These are phyloP conservation scores for Kwoniella europaea DNA, from an alignment of 768 basidiomycete species.

Conservation along the genomic window DNA sequence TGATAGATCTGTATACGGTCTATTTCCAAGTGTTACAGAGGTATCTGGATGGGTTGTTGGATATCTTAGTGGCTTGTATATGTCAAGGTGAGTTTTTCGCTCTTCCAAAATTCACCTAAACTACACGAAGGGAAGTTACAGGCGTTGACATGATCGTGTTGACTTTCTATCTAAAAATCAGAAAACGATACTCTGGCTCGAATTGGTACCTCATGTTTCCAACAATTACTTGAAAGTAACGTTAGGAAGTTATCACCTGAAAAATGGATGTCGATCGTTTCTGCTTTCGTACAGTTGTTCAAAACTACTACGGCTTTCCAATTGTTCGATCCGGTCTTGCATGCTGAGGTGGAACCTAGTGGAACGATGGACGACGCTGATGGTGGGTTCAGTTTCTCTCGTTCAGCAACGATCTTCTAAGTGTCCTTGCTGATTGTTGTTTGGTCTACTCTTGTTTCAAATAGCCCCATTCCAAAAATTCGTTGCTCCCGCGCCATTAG, in stretches of 20 bases:
- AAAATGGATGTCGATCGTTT: conserved; percentile 89
- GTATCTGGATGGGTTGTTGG: conserved; percentile 89
- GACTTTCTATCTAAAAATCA: conserved; percentile 54
- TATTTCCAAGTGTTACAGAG: conserved; percentile 90
- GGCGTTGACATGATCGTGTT: conserved; percentile 17
- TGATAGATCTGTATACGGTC: conserved; percentile 93
- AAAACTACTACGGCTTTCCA: conserved; percentile 96
- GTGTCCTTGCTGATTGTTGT: conserved; percentile 6
- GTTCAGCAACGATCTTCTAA: not conserved
- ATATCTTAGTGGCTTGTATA: conserved; percentile 92
- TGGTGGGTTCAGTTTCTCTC: conserved; percentile 31
- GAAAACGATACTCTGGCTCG: conserved; percentile 98
- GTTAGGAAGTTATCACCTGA: conserved; percentile 79
- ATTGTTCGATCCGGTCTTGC: conserved; percentile 87
- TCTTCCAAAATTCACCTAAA: no score
- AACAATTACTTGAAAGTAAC: conserved; percentile 92
- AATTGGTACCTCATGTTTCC: conserved; percentile 96
- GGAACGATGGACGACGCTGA: conserved; percentile 43
- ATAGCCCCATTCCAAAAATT: conserved; percentile 54
- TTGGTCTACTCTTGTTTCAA: no score
- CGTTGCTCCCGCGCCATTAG: conserved; percentile 70
- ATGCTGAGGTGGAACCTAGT: conserved; percentile 70
- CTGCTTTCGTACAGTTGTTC: conserved; percentile 95
- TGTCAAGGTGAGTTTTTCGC: conserved; percentile 78
- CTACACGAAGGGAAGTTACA: not conserved